A percentile compares a stretch with the other conserved stretches of the same genome.
phyloP scores from a whole-genome alignment of 176 grass and related monocot genomes.

The Melocanna baccifera region DNA sequence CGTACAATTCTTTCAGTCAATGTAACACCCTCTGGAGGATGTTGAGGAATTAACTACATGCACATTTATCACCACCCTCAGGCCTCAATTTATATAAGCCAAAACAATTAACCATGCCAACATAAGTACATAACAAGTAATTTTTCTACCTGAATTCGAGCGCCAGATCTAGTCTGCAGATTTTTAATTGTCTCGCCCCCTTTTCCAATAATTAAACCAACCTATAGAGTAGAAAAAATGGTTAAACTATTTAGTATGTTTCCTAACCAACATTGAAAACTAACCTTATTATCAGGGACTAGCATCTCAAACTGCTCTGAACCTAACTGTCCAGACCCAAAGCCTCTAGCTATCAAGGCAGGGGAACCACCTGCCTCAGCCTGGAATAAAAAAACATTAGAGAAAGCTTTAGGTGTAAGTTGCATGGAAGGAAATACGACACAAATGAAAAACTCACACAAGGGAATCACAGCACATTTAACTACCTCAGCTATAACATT shows the following conservation, averaged over 20 bases:
- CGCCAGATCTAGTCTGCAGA: constrained; percentile 83
- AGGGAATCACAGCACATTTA: background rate
- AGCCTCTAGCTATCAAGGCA: constrained; percentile 79
- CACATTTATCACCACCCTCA: constrained; percentile 14
- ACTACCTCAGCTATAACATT: constrained; percentile 79
- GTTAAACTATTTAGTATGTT: background rate
- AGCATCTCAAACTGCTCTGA: constrained; percentile 84
- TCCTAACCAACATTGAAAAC: background rate
- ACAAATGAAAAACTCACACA: background rate
- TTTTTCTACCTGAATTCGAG: constrained; percentile 78
- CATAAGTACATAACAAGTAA: constrained; percentile 34
- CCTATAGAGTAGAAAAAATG: constrained; percentile 35
- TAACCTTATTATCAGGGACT: constrained; percentile 86
- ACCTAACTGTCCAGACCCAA: constrained; percentile 62
- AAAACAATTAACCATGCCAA: constrained; percentile 16
- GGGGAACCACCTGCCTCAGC: constrained; percentile 89
- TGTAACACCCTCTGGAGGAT: constrained; percentile 72
- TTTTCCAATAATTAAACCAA: constrained; percentile 94
- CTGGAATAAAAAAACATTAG: constrained; percentile 41
- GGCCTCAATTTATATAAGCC: background rate
- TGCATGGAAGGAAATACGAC: background rate
- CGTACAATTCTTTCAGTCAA: constrained; percentile 80
- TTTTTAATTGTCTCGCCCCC: constrained; percentile 89
- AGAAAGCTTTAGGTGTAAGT: background rate
- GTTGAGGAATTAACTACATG: constrained; percentile 78